phyloP scores from a whole-genome alignment of 257 asterid genomes.

The Sherardia arvensis region DNA sequence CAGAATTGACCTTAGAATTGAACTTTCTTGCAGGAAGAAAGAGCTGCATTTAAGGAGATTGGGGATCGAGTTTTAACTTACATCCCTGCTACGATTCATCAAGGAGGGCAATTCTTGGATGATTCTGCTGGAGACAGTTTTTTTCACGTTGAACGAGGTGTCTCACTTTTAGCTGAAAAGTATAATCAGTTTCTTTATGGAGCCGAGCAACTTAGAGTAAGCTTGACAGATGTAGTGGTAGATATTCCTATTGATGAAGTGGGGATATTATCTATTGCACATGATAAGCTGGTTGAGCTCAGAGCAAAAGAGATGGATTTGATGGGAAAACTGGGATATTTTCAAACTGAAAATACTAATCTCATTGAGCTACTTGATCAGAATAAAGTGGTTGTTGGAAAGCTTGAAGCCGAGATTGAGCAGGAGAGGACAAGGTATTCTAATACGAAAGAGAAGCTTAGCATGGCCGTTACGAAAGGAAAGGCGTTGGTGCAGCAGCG shows the following conservation, averaged over 20 bases:
- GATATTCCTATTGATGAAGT: constrained; percentile 39
- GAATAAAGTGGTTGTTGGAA: constrained; percentile 35
- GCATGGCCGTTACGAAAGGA: constrained; percentile 96
- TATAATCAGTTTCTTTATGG: constrained; percentile 43
- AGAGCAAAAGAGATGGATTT: constrained; percentile 45
- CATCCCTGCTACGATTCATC: constrained; percentile 30
- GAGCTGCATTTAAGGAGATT: constrained; percentile 30
- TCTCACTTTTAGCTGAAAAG: constrained; percentile 37
- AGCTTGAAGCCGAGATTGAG: constrained; percentile 62
- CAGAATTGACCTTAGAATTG: too few relatives aligned
- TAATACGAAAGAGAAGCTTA: constrained; percentile 90
- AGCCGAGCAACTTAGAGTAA: constrained; percentile 42
- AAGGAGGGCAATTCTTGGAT: constrained; percentile 36
- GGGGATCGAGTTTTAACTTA: constrained; percentile 45
- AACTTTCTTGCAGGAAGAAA: constrained; percentile 58
- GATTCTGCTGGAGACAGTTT: constrained; percentile 47
- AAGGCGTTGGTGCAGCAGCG: constrained; percentile 96
- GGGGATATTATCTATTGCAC: constrained; percentile 37
- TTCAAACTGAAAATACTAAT: constrained; percentile 45
- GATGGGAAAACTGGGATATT: constrained; percentile 37
- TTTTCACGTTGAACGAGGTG: constrained; percentile 44
- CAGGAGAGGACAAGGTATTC: constrained; percentile 65
- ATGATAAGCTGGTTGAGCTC: constrained; percentile 43
- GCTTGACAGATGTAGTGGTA: constrained; percentile 39
- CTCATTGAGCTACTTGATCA: constrained; percentile 55